phyloP scores from a whole-genome alignment of 2,329 filamentous ascomycete species.

The Penicillium sp. region DNA sequence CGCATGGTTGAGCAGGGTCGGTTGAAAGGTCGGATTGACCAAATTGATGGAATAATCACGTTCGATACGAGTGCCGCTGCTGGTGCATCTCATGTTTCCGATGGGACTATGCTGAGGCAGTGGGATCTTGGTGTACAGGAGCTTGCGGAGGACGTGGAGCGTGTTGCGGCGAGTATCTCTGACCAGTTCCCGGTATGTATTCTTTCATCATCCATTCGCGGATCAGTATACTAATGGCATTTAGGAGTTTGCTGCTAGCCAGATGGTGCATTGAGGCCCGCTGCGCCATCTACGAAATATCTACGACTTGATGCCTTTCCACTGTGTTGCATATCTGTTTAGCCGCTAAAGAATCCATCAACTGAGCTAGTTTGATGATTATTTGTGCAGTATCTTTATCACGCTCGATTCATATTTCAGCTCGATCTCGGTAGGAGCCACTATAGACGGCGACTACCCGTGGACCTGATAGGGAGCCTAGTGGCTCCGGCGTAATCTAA shows the following conservation, averaged over 20 bases:
- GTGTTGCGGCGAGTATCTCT: slow-evolving; percentile 78
- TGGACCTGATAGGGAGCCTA: no score
- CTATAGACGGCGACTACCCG: no score
- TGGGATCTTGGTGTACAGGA: slow-evolving; percentile 91
- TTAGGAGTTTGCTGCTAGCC: slow-evolving; percentile 38
- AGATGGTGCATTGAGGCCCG: slow-evolving; percentile 35
- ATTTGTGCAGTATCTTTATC: not conserved
- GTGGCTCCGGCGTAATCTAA: no score
- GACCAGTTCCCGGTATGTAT: slow-evolving; percentile 71
- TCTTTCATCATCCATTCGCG: not conserved
- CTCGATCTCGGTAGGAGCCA: no score
- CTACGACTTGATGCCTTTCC: slow-evolving; percentile 21
- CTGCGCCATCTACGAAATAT: slow-evolving; percentile 17
- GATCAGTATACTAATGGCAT: slow-evolving; percentile 6
- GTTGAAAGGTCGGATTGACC: slow-evolving; percentile 85
- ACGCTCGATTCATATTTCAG: no score
- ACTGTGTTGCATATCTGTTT: slow-evolving; percentile 4
- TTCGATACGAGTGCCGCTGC: slow-evolving; percentile 75
- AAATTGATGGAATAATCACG: slow-evolving; percentile 84
- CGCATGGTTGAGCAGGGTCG: slow-evolving; percentile 95
- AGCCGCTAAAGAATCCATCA: not conserved
- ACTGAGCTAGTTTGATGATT: not conserved
- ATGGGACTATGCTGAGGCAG: slow-evolving; percentile 71
- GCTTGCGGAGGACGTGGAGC: slow-evolving; percentile 86
- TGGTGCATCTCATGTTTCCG: slow-evolving; percentile 51